phyloP scores from a whole-genome alignment of 2,329 filamentous ascomycete species.

The Alternaria alternata region DNA sequence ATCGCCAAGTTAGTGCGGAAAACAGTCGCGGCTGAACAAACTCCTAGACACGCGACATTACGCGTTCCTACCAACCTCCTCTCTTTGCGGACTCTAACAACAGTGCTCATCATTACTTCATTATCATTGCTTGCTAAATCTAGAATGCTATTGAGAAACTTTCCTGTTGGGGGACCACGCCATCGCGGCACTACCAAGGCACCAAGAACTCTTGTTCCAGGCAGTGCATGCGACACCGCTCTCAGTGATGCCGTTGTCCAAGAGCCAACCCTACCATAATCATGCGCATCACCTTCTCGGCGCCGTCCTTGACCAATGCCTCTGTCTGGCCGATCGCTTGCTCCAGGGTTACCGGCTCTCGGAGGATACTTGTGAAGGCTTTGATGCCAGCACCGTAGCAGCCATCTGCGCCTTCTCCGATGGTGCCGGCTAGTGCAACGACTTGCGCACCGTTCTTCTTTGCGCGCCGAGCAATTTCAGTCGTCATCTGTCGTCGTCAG shows the following conservation, averaged over 20 bases:
- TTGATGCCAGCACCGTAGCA: constrained; percentile 44
- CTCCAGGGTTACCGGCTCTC: constrained; percentile 44
- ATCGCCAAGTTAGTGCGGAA: background rate
- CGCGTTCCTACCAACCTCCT: background rate
- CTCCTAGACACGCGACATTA: background rate
- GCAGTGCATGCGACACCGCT: constrained; percentile 11
- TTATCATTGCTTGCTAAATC: constrained; percentile 1
- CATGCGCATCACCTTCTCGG: constrained; percentile 50
- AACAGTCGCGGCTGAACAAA: background rate
- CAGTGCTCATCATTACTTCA: constrained; percentile 1
- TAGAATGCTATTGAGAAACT: background rate
- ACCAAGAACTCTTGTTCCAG: constrained; percentile 7
- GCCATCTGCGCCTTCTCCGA: constrained; percentile 40
- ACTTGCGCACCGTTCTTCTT: constrained; percentile 58
- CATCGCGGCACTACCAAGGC: constrained; percentile 12
- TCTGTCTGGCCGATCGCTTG: constrained; percentile 48
- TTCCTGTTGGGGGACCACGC: background rate
- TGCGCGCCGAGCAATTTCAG: constrained; percentile 60
- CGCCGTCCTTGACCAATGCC: constrained; percentile 46
- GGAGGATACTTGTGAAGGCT: constrained; percentile 49
- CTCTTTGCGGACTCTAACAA: background rate
- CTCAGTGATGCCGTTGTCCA: constrained; percentile 22
- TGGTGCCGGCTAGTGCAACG: constrained; percentile 48
- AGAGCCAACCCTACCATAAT: constrained; percentile 47
- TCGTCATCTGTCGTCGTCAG: constrained; percentile 55